Conservation (phyloP, 768 basidiomycete genomes). For the Mycena maculata region DNA sequence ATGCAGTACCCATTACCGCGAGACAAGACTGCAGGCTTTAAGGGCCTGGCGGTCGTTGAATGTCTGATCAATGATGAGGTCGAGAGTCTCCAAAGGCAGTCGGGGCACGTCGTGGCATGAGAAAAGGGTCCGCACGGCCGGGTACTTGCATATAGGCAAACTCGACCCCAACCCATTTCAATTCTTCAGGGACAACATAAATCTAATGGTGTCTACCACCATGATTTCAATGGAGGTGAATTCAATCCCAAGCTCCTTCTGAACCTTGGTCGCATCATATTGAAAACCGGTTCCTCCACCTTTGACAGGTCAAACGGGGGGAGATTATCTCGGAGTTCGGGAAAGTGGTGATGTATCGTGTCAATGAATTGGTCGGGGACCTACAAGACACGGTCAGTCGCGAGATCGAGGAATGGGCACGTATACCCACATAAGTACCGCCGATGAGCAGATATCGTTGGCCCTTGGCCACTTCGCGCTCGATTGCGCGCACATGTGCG, state of each 20-base stretch:
- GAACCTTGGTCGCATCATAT: conserved; percentile 23
- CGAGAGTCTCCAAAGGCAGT: conserved; percentile 10
- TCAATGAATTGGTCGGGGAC: conserved; percentile 20
- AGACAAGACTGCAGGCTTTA: conserved; percentile 13
- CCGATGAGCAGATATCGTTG: conserved; percentile 33
- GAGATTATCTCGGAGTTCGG: conserved; percentile 20
- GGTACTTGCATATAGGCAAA: too few species aligned
- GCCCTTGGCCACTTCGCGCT: conserved; percentile 20
- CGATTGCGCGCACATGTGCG: conserved; percentile 42
- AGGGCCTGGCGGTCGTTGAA: conserved; percentile 1
- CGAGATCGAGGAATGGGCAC: too few species aligned
- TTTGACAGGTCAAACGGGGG: conserved; percentile 7
- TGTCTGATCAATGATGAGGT: neutral
- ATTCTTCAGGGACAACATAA: conserved; percentile 7
- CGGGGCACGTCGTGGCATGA: too few species aligned
- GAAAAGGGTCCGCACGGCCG: too few species aligned
- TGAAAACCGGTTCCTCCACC: neutral
- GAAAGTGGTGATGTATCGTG: conserved; percentile 21
- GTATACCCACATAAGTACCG: conserved; percentile 17
- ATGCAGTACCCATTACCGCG: conserved; percentile 6
- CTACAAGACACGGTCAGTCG: neutral
- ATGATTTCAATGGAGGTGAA: conserved; percentile 16
- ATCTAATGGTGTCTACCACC: conserved; percentile 13
- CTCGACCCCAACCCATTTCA: too few species aligned
- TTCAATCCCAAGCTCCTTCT: conserved; percentile 20